Percentiles rank a stretch among this genome's conserved stretches.
Evolutionary conservation across 1,284 basidiomycete species (phyloP).

Genomic region (Apiotrichum akiyoshidainum): DNA sequence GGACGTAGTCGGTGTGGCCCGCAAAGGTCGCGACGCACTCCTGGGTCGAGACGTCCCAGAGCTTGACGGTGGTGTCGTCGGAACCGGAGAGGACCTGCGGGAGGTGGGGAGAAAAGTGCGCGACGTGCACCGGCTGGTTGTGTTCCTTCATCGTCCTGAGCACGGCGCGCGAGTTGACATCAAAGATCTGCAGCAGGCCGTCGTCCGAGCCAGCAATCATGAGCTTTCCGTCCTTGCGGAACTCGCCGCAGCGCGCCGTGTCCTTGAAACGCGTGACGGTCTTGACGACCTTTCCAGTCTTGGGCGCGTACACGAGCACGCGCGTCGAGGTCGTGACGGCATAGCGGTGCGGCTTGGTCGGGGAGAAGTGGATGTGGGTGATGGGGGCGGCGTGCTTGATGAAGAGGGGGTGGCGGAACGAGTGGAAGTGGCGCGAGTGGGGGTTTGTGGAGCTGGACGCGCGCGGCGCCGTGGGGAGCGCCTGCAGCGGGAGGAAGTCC

Average conservation of each 20-base stretch:
- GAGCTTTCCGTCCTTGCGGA: constrained; percentile 88
- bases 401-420: constrained; percentile 51
- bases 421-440: constrained; percentile 50
- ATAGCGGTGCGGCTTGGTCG: constrained; percentile 80
- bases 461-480: constrained; percentile 45
- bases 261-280: constrained; percentile 97
- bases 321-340: constrained; percentile 92
- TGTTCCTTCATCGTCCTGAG: constrained; percentile 80
- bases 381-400: constrained; percentile 93
- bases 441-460: constrained; percentile 42
- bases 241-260: constrained; percentile 80
- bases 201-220: constrained; percentile 93
- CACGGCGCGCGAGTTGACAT: constrained; percentile 90
- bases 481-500: constrained; percentile 47
- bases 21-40: constrained; percentile 72
- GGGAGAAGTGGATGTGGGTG: constrained; percentile 85
- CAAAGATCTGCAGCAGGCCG: constrained; percentile 93
- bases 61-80: constrained; percentile 87
- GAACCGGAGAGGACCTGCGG: constrained; percentile 90
- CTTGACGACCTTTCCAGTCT: constrained; percentile 92
- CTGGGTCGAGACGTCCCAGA: constrained; percentile 96
- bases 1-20: constrained; percentile 91
- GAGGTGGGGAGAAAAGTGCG: constrained; percentile 79
- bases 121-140: constrained; percentile 91
- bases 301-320: constrained; percentile 92